Evolutionary conservation across 768 basidiomycete species (phyloP), one percentile per base, ranked within the genome.

Genomic region (Xerocomus potaroensis): DNA sequence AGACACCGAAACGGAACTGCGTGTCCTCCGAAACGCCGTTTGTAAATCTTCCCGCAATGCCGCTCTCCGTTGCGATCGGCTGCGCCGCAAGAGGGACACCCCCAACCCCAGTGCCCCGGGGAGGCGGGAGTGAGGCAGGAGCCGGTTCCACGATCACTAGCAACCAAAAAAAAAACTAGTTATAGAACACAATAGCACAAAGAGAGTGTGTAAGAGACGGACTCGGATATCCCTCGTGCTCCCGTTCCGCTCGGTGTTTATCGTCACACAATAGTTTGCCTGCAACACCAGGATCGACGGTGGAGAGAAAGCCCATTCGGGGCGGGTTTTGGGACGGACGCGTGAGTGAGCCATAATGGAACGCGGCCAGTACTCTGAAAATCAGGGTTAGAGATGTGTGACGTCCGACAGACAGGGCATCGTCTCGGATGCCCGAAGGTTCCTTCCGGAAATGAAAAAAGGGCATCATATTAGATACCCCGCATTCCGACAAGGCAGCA

Each of bases 341-440:
- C 0, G 76, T 76, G 32, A 87, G 60, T 54, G 88, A 85, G 7
- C 87, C 87, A 59, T 79, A 88, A 62, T 88, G 77, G 59, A 80
- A 89, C 18, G 84, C 67, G 10, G 80, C 73, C 15, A 88, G 57
- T 7, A 81, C 83, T 12, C 87, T 87, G 53, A n/a, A 33, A 32
- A 15, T 23, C 4, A 23, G 6, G 14, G 12, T 22, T 14, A 24
- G 26, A 7, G 22, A 46, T 43, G n/a, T 51, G 55, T 19, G 27
- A 40, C 39, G 21, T 33, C 24, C 22, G 31, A 27, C 32, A 10
- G 22, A 11, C 2, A 32, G 19, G 18, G 12, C 7, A 30, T 46
- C 43, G 42, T 44, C 34, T 50, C 48, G 56, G 48, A 43, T 47
- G n/a, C 23, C 56, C 48, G 50, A 48, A 47, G 21, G 29, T 50